These are phyloP conservation scores for Sporothrix phasma DNA, from an alignment of 2,329 filamentous ascomycete genomes.

Conservation along the genomic window DNA sequence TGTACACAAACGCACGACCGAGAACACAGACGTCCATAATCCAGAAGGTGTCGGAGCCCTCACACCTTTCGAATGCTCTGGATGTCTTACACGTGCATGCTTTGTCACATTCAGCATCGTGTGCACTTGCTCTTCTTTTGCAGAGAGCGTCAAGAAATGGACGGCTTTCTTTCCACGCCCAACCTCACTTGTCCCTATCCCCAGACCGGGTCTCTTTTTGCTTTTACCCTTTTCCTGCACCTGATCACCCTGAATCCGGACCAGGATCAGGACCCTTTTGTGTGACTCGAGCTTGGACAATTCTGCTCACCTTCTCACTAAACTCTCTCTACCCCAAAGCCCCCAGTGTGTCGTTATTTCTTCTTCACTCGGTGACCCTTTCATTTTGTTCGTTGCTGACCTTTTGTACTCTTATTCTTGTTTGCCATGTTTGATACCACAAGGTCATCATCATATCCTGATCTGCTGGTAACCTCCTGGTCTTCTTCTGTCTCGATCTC, in stretches of 20 bases:
- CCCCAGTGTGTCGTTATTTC: neutral
- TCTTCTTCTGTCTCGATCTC: too few relatives aligned
- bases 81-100: neutral
- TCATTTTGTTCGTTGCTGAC: neutral
- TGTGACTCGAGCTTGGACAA: constrained; percentile 2
- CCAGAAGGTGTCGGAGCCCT: neutral
- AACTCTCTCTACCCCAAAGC: too few relatives aligned
- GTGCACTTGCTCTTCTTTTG: neutral
- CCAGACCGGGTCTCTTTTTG: constrained; percentile 6
- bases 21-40: neutral
- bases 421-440: too few relatives aligned
- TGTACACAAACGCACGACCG: neutral
- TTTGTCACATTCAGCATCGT: neutral
- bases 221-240: constrained; percentile 1
- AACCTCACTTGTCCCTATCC: neutral
- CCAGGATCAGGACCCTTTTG: neutral
- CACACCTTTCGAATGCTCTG: neutral
- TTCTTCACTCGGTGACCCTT: neutral
- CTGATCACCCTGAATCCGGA: constrained; percentile 1
- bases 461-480: too few relatives aligned
- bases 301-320: too few relatives aligned
- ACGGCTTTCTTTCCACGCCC: neutral
- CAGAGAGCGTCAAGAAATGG: too few relatives aligned
- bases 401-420: too few relatives aligned
- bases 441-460: too few relatives aligned